Evolutionary conservation across 345 rosid genomes (phyloP).

Genomic region (Carallia pectinifolia): DNA sequence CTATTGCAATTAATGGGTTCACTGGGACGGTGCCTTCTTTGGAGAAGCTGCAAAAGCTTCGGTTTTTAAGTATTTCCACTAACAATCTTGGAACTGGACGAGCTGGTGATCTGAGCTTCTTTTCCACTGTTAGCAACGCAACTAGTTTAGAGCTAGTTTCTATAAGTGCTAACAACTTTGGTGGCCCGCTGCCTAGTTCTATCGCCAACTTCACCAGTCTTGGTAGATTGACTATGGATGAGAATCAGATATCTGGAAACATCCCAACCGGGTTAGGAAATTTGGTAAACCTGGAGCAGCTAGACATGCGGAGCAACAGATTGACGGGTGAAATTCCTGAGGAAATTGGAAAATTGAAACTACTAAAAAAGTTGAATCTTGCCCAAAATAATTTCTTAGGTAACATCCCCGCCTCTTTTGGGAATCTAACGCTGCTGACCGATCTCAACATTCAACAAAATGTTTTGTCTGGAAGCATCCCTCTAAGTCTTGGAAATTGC

Average conservation of each 20-base stretch:
- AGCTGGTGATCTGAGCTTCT: conserved; percentile 5
- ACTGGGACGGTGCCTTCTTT: conserved; percentile 8
- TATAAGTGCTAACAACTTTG: conserved; percentile 4
- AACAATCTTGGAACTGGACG: conserved; percentile 16
- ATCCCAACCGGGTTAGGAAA: conserved; percentile 8
- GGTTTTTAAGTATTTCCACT: conserved; percentile 12
- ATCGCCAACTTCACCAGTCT: conserved; percentile 13
- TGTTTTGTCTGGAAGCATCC: conserved; percentile 3
- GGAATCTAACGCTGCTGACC: conserved; percentile 10
- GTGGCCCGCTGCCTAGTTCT: conserved; percentile 9
- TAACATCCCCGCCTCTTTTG: conserved; percentile 14
- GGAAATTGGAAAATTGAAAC: conserved; percentile 13
- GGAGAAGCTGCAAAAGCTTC: conserved; percentile 12
- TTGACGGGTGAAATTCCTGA: conserved; percentile 8
- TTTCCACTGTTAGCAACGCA: conserved; percentile 2
- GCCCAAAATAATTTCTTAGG: conserved; percentile 2
- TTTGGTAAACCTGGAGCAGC: conserved; percentile 6
- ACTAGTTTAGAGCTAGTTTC: conserved; percentile 9
- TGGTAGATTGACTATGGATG: not conserved
- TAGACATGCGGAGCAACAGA: not conserved
- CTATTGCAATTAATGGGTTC: conserved; percentile 5
- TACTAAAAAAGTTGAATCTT: not conserved
- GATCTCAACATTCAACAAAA: conserved; percentile 2
- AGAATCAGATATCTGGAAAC: conserved; percentile 5
- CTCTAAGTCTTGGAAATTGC: conserved; percentile 12